A percentile compares a stretch with the other conserved stretches of the same genome.
Conservation (phyloP, 495 filamentous ascomycete species). For the Pseudevernia furfuracea region DNA sequence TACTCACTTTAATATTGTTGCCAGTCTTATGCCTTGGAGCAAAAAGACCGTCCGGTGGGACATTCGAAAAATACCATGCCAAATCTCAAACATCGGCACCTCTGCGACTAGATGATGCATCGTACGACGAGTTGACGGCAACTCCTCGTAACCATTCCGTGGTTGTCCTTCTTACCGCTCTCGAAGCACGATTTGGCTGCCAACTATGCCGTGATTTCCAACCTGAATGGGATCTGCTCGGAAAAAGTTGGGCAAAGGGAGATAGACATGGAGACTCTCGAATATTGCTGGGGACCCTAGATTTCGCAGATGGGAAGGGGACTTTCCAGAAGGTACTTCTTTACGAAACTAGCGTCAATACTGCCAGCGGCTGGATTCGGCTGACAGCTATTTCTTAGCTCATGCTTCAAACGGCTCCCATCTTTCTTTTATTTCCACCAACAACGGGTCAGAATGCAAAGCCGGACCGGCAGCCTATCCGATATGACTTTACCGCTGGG, state of each 20-base stretch:
- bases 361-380: not conserved
- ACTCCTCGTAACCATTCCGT: slow-evolving; percentile 76
- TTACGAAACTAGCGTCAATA: not conserved
- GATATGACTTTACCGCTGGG: slow-evolving; percentile 82
- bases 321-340: slow-evolving; percentile 77
- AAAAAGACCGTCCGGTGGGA: slow-evolving; percentile 46
- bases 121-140: slow-evolving; percentile 66
- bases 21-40: slow-evolving; percentile 36
- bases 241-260: slow-evolving; percentile 78
- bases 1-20: slow-evolving; percentile 43
- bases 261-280: slow-evolving; percentile 64
- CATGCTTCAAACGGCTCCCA: slow-evolving; percentile 88
- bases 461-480: slow-evolving; percentile 56
- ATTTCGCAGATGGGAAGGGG: slow-evolving; percentile 76
- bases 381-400: slow-evolving; percentile 46
- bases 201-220: slow-evolving; percentile 82
- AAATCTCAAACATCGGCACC: slow-evolving; percentile 59
- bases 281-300: slow-evolving; percentile 75
- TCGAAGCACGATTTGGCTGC: slow-evolving; percentile 80
- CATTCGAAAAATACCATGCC: slow-evolving; percentile 60
- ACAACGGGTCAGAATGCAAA: slow-evolving; percentile 78
- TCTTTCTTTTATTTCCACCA: slow-evolving; percentile 81
- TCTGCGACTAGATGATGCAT: slow-evolving; percentile 65
- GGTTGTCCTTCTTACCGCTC: slow-evolving; percentile 77
- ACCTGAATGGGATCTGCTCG: slow-evolving; percentile 87